Evolutionary conservation across 2,329 filamentous ascomycete species (phyloP).

Genomic region (Trichoderma asperellum): DNA sequence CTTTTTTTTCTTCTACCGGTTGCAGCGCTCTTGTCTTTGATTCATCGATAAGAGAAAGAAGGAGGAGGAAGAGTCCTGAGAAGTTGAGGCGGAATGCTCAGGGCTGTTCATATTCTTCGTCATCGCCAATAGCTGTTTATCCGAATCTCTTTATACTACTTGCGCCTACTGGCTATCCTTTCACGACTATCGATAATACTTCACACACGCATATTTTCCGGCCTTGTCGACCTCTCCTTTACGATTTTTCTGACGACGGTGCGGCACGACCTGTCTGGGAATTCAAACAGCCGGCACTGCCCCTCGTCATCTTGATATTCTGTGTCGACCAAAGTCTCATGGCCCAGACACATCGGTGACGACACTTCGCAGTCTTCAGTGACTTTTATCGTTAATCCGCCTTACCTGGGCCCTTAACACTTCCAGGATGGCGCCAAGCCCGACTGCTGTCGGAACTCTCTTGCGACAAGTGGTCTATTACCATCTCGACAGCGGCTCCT

Average conservation of each 20-base stretch:
- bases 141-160: background rate
- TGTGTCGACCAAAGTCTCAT: slow-evolving; percentile 32
- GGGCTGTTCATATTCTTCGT: slow-evolving; percentile 7
- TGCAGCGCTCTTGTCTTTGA: slow-evolving; percentile 12
- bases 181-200: background rate
- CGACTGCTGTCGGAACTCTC: slow-evolving; percentile 54
- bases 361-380: slow-evolving; percentile 26
- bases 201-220: background rate
- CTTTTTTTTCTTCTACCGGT: background rate
- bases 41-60: background rate
- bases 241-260: background rate
- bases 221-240: background rate
- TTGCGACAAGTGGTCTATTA: slow-evolving; percentile 66
- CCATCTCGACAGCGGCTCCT: slow-evolving; percentile 85
- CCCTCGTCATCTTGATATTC: background rate
- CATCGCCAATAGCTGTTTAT: background rate
- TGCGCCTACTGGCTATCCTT: background rate
- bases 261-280: slow-evolving; percentile 1
- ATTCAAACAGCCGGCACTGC: background rate
- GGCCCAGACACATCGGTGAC: slow-evolving; percentile 37
- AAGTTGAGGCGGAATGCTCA: background rate
- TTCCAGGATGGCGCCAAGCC: slow-evolving; percentile 57
- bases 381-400: slow-evolving; percentile 8
- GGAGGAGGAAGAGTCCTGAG: background rate
- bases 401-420: slow-evolving; percentile 33